A percentile compares a stretch with the other conserved stretches of the same genome.
phyloP scores from a whole-genome alignment of 352 stramenopile genomes.

The Elongisporangium prolatum region DNA sequence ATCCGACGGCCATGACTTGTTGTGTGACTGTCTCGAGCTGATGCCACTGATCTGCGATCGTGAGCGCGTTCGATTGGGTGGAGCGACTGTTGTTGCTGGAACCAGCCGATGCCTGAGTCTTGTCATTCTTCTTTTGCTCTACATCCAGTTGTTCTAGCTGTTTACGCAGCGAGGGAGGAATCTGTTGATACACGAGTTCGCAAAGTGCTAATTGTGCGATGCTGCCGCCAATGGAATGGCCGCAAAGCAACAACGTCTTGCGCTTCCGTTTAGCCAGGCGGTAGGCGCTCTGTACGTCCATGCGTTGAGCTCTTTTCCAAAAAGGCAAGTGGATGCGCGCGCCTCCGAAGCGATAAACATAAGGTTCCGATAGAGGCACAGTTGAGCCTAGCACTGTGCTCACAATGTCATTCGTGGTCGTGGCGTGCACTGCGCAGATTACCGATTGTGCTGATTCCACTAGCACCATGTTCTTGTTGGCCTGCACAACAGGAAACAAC shows the following conservation, averaged over 20 bases:
- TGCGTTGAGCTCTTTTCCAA: conserved; percentile 57
- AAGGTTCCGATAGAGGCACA: conserved; percentile 55
- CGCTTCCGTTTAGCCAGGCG: conserved; percentile 32
- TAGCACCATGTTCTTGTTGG: conserved; percentile 49
- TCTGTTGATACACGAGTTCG: conserved; percentile 67
- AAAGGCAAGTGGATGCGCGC: conserved; percentile 75
- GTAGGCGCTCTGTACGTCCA: conserved; percentile 50
- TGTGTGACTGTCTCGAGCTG: conserved; percentile 29
- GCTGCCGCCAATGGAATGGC: conserved; percentile 80
- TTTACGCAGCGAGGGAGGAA: conserved; percentile 39
- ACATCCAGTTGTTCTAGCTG: conserved; percentile 60
- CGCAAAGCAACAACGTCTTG: conserved; percentile 73
- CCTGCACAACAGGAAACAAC: conserved; percentile 44
- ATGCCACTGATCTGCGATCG: conserved; percentile 1
- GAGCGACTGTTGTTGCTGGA: conserved; percentile 2
- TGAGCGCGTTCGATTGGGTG: neutral
- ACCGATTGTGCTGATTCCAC: conserved; percentile 56
- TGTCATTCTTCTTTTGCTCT: conserved; percentile 36
- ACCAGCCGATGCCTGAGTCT: conserved; percentile 3
- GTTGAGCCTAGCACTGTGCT: conserved; percentile 67
- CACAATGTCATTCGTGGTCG: conserved; percentile 51
- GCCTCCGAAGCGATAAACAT: conserved; percentile 66
- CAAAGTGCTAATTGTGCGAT: conserved; percentile 77
- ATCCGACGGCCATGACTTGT: conserved; percentile 62
- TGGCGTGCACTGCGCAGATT: conserved; percentile 67